These are phyloP conservation scores for Taiwanofungus camphoratus DNA, from an alignment of 1,284 basidiomycete genomes.

Conservation along the genomic window DNA sequence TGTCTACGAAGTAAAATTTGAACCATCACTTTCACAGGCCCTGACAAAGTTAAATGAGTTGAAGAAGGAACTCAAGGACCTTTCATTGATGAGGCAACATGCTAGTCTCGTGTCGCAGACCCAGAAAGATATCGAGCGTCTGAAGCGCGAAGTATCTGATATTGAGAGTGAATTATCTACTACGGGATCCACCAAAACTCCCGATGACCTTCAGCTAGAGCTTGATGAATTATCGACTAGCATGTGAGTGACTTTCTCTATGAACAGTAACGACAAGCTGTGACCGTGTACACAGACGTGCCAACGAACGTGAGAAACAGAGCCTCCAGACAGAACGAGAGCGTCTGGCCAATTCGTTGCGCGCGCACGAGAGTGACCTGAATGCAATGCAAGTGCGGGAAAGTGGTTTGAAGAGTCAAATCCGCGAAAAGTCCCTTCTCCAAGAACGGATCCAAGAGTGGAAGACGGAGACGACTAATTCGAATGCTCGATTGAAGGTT, in stretches of 20 bases:
- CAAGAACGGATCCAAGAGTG: conserved; percentile 59
- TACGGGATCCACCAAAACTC: conserved; percentile 75
- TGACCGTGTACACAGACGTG: conserved; percentile 42
- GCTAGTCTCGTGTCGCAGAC: conserved; percentile 59
- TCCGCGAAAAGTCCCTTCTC: conserved; percentile 56
- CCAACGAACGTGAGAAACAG: conserved; percentile 65
- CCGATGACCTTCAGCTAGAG: conserved; percentile 79
- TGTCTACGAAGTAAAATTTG: too few species aligned
- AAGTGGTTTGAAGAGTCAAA: conserved; percentile 52
- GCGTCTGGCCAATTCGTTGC: conserved; percentile 50
- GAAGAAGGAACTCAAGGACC: conserved; percentile 55
- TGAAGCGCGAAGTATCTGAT: conserved; percentile 57
- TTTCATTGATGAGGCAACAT: conserved; percentile 60
- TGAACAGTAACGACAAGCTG: neutral
- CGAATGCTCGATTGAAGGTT: conserved; percentile 24
- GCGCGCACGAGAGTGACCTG: conserved; percentile 52
- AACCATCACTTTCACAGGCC: too few species aligned
- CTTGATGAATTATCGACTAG: conserved; percentile 56
- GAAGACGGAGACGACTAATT: conserved; percentile 49
- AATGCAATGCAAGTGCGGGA: conserved; percentile 61
- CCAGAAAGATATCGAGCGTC: conserved; percentile 58
- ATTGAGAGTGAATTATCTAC: conserved; percentile 67
- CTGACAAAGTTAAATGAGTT: conserved; percentile 40
- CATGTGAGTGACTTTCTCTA: conserved; percentile 50
- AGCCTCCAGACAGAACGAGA: conserved; percentile 60